phyloP scores from a whole-genome alignment of 179 eudicot genomes.

The Camellia oleifera region DNA sequence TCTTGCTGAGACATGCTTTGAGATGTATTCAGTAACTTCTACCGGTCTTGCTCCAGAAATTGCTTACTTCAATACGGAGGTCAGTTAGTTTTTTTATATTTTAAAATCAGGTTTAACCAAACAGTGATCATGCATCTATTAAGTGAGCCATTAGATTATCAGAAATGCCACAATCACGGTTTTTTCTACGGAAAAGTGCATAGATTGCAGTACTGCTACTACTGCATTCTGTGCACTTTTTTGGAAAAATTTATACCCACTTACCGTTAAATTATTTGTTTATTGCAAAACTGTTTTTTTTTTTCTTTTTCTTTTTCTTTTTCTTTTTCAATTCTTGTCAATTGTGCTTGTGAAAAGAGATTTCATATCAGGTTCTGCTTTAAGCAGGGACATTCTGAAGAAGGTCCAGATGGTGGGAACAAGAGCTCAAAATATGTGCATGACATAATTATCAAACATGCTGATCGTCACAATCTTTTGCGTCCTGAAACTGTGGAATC shows the following conservation, averaged over 20 bases:
- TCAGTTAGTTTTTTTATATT: conserved; percentile 26
- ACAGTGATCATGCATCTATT: neutral
- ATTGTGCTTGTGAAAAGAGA: conserved; percentile 11
- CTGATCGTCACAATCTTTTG: conserved; percentile 93
- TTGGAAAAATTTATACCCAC: too few species aligned
- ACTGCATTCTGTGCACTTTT: too few species aligned
- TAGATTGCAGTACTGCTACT: too few species aligned
- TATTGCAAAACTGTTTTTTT: neutral
- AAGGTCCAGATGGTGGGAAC: conserved; percentile 85
- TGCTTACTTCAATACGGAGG: conserved; percentile 81
- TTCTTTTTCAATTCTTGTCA: neutral
- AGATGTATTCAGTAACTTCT: conserved; percentile 85
- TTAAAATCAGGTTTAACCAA: neutral
- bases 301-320: neutral
- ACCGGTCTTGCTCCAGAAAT: conserved; percentile 97
- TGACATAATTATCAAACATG: conserved; percentile 81
- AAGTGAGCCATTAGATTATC: neutral
- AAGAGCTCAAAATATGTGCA: conserved; percentile 67
- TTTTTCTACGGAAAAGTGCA: too few species aligned
- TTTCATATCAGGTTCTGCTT: conserved; percentile 18
- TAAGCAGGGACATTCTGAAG: conserved; percentile 62
- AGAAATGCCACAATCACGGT: too few species aligned
- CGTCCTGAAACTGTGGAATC: conserved; percentile 99
- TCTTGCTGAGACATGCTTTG: conserved; percentile 81
- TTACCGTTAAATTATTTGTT: neutral